These are phyloP conservation scores for Lagerstroemia speciosa DNA, from an alignment of 345 rosid genomes.

Conservation along the genomic window DNA sequence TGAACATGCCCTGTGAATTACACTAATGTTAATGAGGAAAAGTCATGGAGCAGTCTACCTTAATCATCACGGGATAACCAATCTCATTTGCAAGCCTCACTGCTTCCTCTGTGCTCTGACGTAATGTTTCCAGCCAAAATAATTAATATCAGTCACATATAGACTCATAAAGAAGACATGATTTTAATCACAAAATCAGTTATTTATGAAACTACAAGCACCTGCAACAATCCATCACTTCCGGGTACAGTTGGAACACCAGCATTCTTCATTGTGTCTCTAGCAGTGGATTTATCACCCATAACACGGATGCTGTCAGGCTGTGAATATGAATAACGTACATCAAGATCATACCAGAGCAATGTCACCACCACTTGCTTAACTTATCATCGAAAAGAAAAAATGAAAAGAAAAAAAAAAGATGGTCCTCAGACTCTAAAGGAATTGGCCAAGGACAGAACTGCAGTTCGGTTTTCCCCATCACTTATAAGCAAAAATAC, in stretches of 20 bases:
- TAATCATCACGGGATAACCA: constrained; percentile 97
- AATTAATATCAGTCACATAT: not conserved
- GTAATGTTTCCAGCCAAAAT: constrained; percentile 12
- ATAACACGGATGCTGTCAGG: constrained; percentile 94
- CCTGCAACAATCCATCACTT: constrained; percentile 92
- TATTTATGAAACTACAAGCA: constrained; percentile 13
- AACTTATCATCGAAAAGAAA: not conserved
- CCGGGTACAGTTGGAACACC: constrained; percentile 99
- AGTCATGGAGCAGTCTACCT: constrained; percentile 34
- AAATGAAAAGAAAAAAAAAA: too few relatives aligned
- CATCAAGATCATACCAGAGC: not conserved
- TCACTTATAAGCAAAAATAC: not conserved
- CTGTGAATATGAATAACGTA: constrained; percentile 27
- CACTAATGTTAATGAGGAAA: not conserved
- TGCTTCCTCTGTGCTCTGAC: constrained; percentile 90
- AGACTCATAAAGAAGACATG: not conserved
- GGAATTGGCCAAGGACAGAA: not conserved
- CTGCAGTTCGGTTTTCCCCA: not conserved
- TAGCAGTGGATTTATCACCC: constrained; percentile 99
- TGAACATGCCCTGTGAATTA: not conserved
- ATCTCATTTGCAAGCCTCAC: constrained; percentile 70
- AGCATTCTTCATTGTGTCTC: constrained; percentile 98
- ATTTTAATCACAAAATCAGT: not conserved
- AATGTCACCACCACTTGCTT: not conserved
- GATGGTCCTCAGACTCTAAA: not conserved